Conservation (phyloP, 805 yeast genomes). For the Starmera dryadoides region DNA sequence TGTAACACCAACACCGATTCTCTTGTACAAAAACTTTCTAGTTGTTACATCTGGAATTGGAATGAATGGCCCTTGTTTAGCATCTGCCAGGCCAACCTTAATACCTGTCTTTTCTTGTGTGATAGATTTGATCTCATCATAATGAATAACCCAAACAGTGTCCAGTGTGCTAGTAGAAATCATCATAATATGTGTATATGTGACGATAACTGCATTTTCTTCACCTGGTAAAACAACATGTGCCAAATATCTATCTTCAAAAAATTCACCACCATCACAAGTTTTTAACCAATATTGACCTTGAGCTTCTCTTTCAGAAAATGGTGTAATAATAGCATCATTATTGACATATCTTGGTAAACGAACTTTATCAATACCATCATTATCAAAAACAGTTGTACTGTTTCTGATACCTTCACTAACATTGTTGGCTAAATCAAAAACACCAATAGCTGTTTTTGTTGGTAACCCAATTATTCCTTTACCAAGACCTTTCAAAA, state of each 20-base stretch:
- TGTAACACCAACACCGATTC: constrained; percentile 73
- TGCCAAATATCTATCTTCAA: constrained; percentile 72
- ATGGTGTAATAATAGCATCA: constrained; percentile 71
- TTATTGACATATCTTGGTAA: constrained; percentile 70
- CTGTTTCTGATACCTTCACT: constrained; percentile 93
- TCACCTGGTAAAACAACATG: constrained; percentile 80
- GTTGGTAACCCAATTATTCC: constrained; percentile 96
- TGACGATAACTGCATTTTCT: constrained; percentile 69
- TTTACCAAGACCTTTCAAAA: constrained; percentile 87
- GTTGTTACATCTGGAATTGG: constrained; percentile 68
- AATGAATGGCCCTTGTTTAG: constrained; percentile 61
- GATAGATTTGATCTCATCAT: constrained; percentile 60
- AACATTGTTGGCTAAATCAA: constrained; percentile 87
- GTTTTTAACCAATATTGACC: constrained; percentile 91
- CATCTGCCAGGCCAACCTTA: constrained; percentile 50
- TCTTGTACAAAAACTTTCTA: constrained; percentile 58
- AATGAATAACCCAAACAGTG: constrained; percentile 66
- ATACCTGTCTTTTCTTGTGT: constrained; percentile 78
- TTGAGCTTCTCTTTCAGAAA: constrained; percentile 75
- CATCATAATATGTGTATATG: constrained; percentile 62
- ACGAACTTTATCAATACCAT: constrained; percentile 70
- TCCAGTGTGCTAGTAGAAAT: constrained; percentile 54
- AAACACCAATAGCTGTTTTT: constrained; percentile 90
- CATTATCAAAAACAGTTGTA: constrained; percentile 81
- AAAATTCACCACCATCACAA: constrained; percentile 72